Evolutionary conservation across 2,329 filamentous ascomycete genomes (phyloP).

Genomic region (Alternaria panax): DNA sequence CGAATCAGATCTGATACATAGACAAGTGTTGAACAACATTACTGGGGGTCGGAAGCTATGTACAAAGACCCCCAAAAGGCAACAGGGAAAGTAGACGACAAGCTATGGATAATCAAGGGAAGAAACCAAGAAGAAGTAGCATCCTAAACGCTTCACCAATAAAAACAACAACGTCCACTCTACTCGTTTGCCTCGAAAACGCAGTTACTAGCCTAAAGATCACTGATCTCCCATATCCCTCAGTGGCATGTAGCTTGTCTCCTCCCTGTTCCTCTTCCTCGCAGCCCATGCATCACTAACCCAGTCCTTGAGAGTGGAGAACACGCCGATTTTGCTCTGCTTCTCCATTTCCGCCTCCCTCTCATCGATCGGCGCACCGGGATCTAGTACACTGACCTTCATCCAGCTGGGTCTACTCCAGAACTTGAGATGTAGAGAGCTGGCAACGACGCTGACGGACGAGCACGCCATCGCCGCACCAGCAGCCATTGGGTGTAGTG

Average conservation of each 20-base stretch:
- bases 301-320: constrained; percentile 38
- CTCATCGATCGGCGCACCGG: constrained; percentile 38
- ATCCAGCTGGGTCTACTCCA: constrained; percentile 90
- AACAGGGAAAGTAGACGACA: neutral
- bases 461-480: constrained; percentile 92
- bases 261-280: constrained; percentile 49
- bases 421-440: constrained; percentile 82
- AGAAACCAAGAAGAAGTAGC: constrained; percentile 12
- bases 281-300: constrained; percentile 40
- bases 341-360: constrained; percentile 39
- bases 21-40: neutral
- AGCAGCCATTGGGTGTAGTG: constrained; percentile 92
- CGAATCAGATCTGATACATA: neutral
- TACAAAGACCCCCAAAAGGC: constrained; percentile 9
- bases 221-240: constrained; percentile 51
- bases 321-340: constrained; percentile 26
- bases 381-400: constrained; percentile 71
- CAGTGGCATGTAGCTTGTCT: constrained; percentile 56
- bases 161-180: neutral
- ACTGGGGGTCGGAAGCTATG: constrained; percentile 7
- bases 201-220: neutral
- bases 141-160: constrained; percentile 19
- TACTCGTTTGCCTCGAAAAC: neutral
- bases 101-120: neutral
- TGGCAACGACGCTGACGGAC: constrained; percentile 87